A percentile compares a stretch with the other conserved stretches of the same genome.
Conservation (phyloP, 176 grass and related monocot genomes). For the Alloteropsis semialata region DNA sequence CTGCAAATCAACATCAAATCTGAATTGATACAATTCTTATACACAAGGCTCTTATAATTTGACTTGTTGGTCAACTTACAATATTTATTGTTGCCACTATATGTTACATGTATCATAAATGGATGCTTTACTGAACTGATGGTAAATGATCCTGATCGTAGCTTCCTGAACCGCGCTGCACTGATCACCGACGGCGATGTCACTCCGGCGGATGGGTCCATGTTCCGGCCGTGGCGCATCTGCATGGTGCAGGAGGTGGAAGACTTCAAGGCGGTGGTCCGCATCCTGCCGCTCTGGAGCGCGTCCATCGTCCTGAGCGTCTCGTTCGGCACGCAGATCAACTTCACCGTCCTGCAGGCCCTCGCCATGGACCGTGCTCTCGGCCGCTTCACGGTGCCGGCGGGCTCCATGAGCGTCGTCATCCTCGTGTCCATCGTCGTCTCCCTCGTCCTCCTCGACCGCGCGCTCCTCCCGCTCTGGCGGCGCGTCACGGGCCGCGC, state of each 20-base stretch:
- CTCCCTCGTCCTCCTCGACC: conserved; percentile 53
- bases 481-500: no score
- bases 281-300: conserved; percentile 63
- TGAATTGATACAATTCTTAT: no score
- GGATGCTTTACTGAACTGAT: neutral
- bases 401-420: conserved; percentile 49
- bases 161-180: conserved; percentile 72
- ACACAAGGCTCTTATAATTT: neutral
- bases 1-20: no score
- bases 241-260: conserved; percentile 77
- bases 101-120: neutral
- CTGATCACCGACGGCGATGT: conserved; percentile 52
- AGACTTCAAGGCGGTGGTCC: conserved; percentile 60
- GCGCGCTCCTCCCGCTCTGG: conserved; percentile 57
- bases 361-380: conserved; percentile 70
- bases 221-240: conserved; percentile 45
- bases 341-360: conserved; percentile 69
- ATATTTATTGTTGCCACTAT: no score
- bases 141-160: neutral
- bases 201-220: neutral
- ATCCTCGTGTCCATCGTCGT: conserved; percentile 19
- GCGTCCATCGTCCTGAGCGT: conserved; percentile 52
- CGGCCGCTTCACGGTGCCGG: conserved; percentile 56
- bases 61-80: no score
- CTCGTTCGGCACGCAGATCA: conserved; percentile 54